Evolutionary conservation across 208 protist genomes (phyloP), one percentile per base, ranked within the genome.

Genomic region (Leishmania amazonensis): DNA sequence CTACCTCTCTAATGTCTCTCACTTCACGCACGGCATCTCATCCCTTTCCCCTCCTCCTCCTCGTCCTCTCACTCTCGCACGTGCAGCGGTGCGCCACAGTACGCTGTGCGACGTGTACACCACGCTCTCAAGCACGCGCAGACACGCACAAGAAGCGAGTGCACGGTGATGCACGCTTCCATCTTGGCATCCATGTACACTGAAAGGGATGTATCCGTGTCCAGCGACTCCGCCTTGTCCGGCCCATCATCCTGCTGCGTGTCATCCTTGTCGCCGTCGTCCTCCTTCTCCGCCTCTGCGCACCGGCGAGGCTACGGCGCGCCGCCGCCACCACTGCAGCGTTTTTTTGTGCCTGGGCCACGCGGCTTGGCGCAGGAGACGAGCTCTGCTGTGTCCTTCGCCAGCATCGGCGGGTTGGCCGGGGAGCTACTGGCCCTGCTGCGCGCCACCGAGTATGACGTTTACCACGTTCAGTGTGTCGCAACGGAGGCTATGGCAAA

Each of bases 401-500:
- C 54, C 31, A 45, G 35, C 8, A 45, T 58, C 53, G 11, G 35
- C 35, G 51, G 7, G 17, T 28, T 78, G 21, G 40, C 31, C 0
- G 53, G n/a, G 21, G 42, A 57, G 65, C 54, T 83, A 0, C 75
- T 80, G 54, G 9, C 64, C 31, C n/a, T 38, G n/a, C 11, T 80
- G 51, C 31, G 75, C 2, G 21, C 35, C 17, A 70, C 40, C 42
- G 80, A 83, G 75, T 72, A 76, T 31, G 67, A 62, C n/a, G 17
- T 58, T 7, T 76, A 79, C 54, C 45, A 45, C 51, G 49, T 72
- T 49, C 77, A 70, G 40, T 75, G 64, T 60, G 80, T 71, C 17
- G 80, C 75, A 28, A 79, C 80, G n/a, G 77, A 76, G 53, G 75
- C 75, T 4, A 75, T 79, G 80, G 53, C 64, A 57, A 49, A 49